phyloP scores from a whole-genome alignment of 1,284 basidiomycete species.

The Austroboletus novae-zelandiae region DNA sequence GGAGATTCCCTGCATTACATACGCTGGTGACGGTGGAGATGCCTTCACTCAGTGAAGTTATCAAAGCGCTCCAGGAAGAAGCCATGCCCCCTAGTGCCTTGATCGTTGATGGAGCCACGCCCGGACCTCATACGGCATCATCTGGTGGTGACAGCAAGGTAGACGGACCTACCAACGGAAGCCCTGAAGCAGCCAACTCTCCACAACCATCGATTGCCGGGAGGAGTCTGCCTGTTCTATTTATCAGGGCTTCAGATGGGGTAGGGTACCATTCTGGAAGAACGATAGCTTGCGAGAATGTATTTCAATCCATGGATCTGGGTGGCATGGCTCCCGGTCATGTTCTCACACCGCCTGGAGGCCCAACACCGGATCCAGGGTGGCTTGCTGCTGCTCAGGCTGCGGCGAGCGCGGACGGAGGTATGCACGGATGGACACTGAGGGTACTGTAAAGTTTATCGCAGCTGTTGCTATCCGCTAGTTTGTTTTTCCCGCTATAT shows the following conservation, averaged over 20 bases:
- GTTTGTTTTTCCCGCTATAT: constrained; percentile 30
- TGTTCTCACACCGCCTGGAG: constrained; percentile 38
- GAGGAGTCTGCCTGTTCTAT: constrained; percentile 64
- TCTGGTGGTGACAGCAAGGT: constrained; percentile 19
- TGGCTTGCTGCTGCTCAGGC: constrained; percentile 70
- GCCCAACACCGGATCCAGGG: constrained; percentile 48
- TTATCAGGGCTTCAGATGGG: constrained; percentile 74
- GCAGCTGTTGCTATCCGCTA: constrained; percentile 17
- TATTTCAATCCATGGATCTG: constrained; percentile 66
- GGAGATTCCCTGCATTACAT: constrained; percentile 59
- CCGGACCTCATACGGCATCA: constrained; percentile 34
- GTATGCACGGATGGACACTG: constrained; percentile 68
- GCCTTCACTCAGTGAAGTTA: constrained; percentile 66
- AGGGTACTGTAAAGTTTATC: constrained; percentile 56
- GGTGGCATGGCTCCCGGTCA: constrained; percentile 36
- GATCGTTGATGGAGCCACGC: constrained; percentile 33
- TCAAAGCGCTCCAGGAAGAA: constrained; percentile 73
- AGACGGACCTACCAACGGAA: constrained; percentile 20
- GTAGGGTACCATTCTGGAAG: constrained; percentile 83
- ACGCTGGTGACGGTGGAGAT: constrained; percentile 78
- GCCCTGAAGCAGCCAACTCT: constrained; percentile 22
- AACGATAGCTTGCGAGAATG: constrained; percentile 80
- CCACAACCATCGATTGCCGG: constrained; percentile 55
- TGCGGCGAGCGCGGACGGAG: constrained; percentile 54
- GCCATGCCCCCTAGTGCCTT: constrained; percentile 42